Evolutionary conservation across 2,329 filamentous ascomycete species (phyloP).

Genomic region (Cordyceps farinosa): DNA sequence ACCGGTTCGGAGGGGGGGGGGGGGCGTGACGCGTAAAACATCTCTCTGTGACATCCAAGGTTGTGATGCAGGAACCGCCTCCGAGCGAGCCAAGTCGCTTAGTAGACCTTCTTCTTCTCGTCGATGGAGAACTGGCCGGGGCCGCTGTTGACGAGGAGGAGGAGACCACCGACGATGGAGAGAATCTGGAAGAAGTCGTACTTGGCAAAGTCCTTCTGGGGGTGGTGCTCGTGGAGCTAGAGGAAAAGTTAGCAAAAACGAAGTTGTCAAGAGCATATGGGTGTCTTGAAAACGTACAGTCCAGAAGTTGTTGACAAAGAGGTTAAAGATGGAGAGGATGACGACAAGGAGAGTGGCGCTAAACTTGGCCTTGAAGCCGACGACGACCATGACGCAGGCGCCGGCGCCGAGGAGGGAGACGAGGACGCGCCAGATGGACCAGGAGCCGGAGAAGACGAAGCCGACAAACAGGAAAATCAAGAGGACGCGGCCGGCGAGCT

Average conservation of each 20-base stretch:
- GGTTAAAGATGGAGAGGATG: slow-evolving; percentile 92
- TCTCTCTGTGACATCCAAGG: background rate
- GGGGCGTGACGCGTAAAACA: slow-evolving; percentile 3
- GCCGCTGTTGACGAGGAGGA: slow-evolving; percentile 97
- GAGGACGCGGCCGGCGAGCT: slow-evolving; percentile 90
- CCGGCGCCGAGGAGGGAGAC: slow-evolving; percentile 83
- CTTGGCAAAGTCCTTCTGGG: slow-evolving; percentile 99
- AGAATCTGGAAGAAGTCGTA: slow-evolving; percentile 99
- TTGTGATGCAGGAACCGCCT: background rate
- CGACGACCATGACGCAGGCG: slow-evolving; percentile 96
- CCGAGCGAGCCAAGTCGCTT: slow-evolving; percentile 25
- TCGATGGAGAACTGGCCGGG: slow-evolving; percentile 97
- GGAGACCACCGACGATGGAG: slow-evolving; percentile 93
- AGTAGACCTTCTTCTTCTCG: slow-evolving; percentile 99
- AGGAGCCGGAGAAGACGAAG: slow-evolving; percentile 92
- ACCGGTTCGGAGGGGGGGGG: background rate
- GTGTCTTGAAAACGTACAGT: slow-evolving; percentile 61
- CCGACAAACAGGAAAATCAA: slow-evolving; percentile 97
- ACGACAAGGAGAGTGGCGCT: slow-evolving; percentile 93
- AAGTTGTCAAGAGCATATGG: slow-evolving; percentile 19
- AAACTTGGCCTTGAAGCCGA: slow-evolving; percentile 99
- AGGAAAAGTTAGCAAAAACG: slow-evolving; percentile 23
- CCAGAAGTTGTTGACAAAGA: slow-evolving; percentile 99
- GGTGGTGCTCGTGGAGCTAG: slow-evolving; percentile 93
- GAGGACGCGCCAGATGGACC: slow-evolving; percentile 82